phyloP scores from a whole-genome alignment of 2,329 filamentous ascomycete genomes.

The Penicillium sp. region DNA sequence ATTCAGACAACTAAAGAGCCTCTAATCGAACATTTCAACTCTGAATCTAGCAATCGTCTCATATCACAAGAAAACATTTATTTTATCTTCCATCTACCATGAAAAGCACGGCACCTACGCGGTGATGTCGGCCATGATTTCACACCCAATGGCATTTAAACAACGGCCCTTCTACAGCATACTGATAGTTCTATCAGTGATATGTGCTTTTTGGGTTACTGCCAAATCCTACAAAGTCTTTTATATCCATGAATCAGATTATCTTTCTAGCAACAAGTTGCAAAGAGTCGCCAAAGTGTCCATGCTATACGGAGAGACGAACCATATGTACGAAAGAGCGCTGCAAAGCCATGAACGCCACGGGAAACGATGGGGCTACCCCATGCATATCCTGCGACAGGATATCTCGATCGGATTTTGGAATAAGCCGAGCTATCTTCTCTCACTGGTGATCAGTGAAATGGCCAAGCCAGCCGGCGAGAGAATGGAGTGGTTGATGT shows the following conservation, averaged over 20 bases:
- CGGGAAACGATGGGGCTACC: conserved; percentile 35
- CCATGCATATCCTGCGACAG: conserved; percentile 34
- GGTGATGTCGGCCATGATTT: not conserved
- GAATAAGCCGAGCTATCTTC: conserved; percentile 35
- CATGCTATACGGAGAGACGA: conserved; percentile 34
- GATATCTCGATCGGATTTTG: conserved; percentile 34
- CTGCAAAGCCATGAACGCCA: conserved; percentile 36
- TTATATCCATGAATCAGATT: not conserved
- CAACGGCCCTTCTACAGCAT: not conserved
- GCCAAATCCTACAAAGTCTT: not conserved
- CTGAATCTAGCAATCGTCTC: not conserved
- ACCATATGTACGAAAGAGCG: conserved; percentile 36
- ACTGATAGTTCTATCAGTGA: not conserved
- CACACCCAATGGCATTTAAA: not conserved
- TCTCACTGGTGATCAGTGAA: conserved; percentile 33
- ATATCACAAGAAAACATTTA: not conserved
- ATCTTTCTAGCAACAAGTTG: not conserved
- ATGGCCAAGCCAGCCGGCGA: conserved; percentile 31
- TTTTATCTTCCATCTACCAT: not conserved
- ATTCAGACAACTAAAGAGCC: not conserved
- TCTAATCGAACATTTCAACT: not conserved
- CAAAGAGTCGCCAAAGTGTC: conserved; percentile 32
- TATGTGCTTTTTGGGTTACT: not conserved
- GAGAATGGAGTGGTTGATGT: conserved; percentile 40
- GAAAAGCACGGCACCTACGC: not conserved